phyloP scores from a whole-genome alignment of 805 yeast genomes.

The Helenozyma baotianmanensis region DNA sequence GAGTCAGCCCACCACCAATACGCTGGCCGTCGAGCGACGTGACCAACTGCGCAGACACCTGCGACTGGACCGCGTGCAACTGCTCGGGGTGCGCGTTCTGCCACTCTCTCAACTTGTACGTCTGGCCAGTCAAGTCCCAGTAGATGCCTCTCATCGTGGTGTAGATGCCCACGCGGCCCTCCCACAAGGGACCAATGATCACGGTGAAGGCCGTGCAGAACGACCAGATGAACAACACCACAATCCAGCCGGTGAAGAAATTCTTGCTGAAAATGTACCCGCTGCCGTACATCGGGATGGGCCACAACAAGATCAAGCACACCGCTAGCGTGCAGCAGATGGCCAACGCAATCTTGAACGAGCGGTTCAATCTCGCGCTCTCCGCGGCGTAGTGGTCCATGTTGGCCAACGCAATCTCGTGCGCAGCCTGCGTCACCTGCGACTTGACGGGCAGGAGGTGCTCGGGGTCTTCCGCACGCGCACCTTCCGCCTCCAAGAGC shows the following conservation, averaged over 20 bases:
- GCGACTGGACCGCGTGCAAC: slow-evolving; percentile 68
- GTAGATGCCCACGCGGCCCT: slow-evolving; percentile 65
- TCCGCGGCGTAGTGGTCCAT: slow-evolving; percentile 39
- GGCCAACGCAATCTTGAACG: slow-evolving; percentile 57
- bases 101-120: slow-evolving; percentile 70
- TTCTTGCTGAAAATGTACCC: slow-evolving; percentile 67
- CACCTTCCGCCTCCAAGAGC: slow-evolving; percentile 37
- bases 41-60: slow-evolving; percentile 36
- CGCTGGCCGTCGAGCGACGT: slow-evolving; percentile 9
- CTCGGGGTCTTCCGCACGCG: slow-evolving; percentile 19
- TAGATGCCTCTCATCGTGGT: slow-evolving; percentile 70
- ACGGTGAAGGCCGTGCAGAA: slow-evolving; percentile 64
- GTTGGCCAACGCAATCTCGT: slow-evolving; percentile 28
- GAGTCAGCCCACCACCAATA: slow-evolving; percentile 7
- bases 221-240: slow-evolving; percentile 77
- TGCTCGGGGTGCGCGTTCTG: slow-evolving; percentile 69
- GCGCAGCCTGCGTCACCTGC: slow-evolving; percentile 35
- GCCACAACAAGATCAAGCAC: slow-evolving; percentile 72
- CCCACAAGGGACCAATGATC: slow-evolving; percentile 64
- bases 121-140: slow-evolving; percentile 81
- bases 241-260: slow-evolving; percentile 88
- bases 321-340: slow-evolving; percentile 60
- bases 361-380: slow-evolving; percentile 44
- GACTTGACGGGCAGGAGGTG: slow-evolving; percentile 34
- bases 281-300: slow-evolving; percentile 91